phyloP scores from a whole-genome alignment of 805 yeast genomes.

The Candida germanica region DNA sequence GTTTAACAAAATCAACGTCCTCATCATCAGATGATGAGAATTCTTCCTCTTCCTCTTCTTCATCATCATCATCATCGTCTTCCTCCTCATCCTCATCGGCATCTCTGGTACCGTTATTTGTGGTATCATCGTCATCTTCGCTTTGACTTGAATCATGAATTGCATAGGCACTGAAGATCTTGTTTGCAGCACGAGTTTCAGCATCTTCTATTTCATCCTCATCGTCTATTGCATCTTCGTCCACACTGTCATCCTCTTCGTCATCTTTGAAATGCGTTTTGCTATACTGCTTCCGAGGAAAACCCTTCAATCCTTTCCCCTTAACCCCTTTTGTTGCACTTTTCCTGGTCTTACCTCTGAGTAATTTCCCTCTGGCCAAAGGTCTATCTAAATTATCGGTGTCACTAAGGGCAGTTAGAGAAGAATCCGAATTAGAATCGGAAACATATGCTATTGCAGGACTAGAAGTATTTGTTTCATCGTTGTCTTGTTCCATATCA shows the following conservation, averaged over 20 bases:
- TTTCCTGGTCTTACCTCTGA: constrained; percentile 4
- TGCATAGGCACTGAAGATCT: not conserved
- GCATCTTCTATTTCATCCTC: constrained; percentile 15
- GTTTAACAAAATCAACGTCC: constrained; percentile 69
- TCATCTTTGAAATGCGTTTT: constrained; percentile 1
- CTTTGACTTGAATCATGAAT: not conserved
- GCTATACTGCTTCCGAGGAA: constrained; percentile 7
- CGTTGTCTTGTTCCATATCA: too few species aligned
- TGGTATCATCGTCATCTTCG: constrained; percentile 1
- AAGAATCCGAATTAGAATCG: constrained; percentile 32
- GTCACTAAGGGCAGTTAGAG: constrained; percentile 39
- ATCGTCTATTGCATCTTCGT: constrained; percentile 17
- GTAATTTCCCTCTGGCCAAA: not conserved
- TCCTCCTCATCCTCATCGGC: constrained; percentile 14
- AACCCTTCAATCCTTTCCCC: constrained; percentile 9
- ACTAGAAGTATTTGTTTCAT: constrained; percentile 7
- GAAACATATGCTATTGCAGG: constrained; percentile 11
- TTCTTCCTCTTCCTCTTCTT: constrained; percentile 22
- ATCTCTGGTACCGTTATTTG: too few species aligned
- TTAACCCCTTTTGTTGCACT: constrained; percentile 3
- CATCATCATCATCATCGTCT: constrained; percentile 10
- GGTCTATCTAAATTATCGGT: constrained; percentile 13
- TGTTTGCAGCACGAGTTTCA: too few species aligned
- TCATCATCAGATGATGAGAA: constrained; percentile 54
- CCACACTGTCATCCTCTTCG: not conserved